Conservation (phyloP, 345 rosid species). For the Salix koriyanagi region DNA sequence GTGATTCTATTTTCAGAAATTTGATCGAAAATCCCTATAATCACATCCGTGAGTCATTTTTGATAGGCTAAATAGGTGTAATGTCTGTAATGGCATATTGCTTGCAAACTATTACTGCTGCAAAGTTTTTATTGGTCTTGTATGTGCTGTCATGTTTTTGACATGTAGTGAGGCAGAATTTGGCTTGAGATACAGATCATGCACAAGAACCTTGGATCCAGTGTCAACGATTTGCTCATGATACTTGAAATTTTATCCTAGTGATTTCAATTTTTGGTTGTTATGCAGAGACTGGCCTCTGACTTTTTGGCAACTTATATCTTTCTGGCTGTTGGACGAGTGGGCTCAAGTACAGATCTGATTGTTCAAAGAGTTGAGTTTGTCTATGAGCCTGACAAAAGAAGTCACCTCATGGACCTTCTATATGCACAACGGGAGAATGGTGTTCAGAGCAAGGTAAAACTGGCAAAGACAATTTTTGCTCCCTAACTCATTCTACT, state of each 20-base stretch:
- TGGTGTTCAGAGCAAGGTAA: constrained; percentile 78
- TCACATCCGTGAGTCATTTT: background rate
- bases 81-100: background rate
- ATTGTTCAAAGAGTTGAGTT: constrained; percentile 94
- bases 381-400: constrained; percentile 90
- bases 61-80: background rate
- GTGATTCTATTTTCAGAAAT: background rate
- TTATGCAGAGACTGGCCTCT: constrained; percentile 87
- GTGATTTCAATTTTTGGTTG: background rate
- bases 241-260: background rate
- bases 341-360: constrained; percentile 98
- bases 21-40: background rate
- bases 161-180: background rate
- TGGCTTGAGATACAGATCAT: background rate
- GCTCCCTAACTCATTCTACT: background rate
- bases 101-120: background rate
- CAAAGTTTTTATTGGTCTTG: background rate
- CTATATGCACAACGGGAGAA: constrained; percentile 90
- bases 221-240: background rate
- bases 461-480: background rate
- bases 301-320: constrained; percentile 76
- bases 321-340: constrained; percentile 97
- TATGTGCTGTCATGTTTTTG: background rate
- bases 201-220: background rate
- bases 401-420: constrained; percentile 99